Evolutionary conservation across 345 rosid genomes (phyloP), one percentile per base, ranked within the genome.

Genomic region (Citropsis articulata): DNA sequence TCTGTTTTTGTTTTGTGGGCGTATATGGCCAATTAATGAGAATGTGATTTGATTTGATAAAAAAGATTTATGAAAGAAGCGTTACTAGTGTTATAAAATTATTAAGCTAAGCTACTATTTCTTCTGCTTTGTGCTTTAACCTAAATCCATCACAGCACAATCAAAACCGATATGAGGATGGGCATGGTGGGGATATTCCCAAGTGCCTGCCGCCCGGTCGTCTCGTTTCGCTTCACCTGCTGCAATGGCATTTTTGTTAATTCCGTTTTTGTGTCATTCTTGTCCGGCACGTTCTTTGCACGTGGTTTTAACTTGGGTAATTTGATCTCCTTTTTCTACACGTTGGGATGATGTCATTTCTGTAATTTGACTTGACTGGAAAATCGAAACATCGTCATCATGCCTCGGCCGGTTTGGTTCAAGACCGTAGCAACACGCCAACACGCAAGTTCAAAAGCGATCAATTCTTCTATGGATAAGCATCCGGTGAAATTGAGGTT

Each of bases 271-370:
- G 9, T 21, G 30, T 7, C 13, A 19, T 57, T 7, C 74, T 76
- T 59, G 69, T 28, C 28, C 42, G 38, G 27, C 85, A 59, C 81
- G 78, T 61, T 42, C 78, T 36, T 57, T 35, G 72, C 76, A 80
- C 81, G 85, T 80, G 84, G n/a, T 45, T 45, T 45, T 45, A 45
- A 45, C 59, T 79, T 25, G 6, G 30, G 14, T 38, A 79, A 71
- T n/a, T 38, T 24, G 8, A 27, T 35, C 75, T 50, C 13, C 4
- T 25, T 38, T 16, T 18, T 19, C 3, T 1, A 12, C 7, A 73
- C 55, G 33, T 31, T 33, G 64, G 67, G 76, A 38, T 19, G 33
- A 9, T 19, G 62, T 70, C 36, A 7, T 48, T 48, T 18, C 24
- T 9, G 40, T 28, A 4, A 31, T 28, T 70, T 48, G 60, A 45